These are phyloP conservation scores for Xylariaceae sp. DNA, from an alignment of 2,329 filamentous ascomycete species.

Conservation along the genomic window DNA sequence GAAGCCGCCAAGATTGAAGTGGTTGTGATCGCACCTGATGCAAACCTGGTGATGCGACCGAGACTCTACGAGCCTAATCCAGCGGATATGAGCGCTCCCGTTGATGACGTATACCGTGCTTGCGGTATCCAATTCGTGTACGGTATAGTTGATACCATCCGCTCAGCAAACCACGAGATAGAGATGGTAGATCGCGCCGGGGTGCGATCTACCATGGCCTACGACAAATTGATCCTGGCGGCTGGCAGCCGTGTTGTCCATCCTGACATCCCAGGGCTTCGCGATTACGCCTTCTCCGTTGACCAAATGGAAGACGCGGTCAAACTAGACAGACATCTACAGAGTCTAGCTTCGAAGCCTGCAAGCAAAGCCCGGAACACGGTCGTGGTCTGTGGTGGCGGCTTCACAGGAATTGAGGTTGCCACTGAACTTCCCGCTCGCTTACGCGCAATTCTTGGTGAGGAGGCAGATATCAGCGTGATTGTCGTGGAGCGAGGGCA, in stretches of 20 bases:
- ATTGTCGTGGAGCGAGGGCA: conserved; percentile 19
- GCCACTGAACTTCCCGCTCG: conserved; percentile 27
- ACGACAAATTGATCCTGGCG: conserved; percentile 25
- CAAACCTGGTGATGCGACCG: conserved; percentile 25
- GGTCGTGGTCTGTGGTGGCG: conserved; percentile 25
- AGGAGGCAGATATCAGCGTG: conserved; percentile 14
- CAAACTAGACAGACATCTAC: conserved; percentile 27
- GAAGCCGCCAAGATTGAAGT: conserved; percentile 23
- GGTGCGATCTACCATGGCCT: conserved; percentile 8
- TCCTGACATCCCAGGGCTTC: conserved; percentile 20
- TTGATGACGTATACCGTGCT: conserved; percentile 27
- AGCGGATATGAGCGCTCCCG: conserved; percentile 19
- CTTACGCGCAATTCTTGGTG: conserved; percentile 18
- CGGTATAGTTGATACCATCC: conserved; percentile 24
- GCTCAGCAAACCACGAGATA: conserved; percentile 14
- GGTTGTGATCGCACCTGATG: conserved; percentile 22
- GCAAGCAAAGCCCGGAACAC: conserved; percentile 26
- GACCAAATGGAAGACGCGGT: conserved; percentile 28
- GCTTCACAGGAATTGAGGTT: conserved; percentile 27
- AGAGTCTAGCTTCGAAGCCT: conserved; percentile 21
- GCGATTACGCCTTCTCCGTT: conserved; percentile 22
- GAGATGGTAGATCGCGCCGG: conserved; percentile 14
- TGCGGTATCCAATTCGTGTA: conserved; percentile 22
- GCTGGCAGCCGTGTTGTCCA: conserved; percentile 26
- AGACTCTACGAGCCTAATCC: conserved; percentile 29